These are phyloP conservation scores for Macrolepiota albuminosa DNA, from an alignment of 768 basidiomycete genomes.

Conservation along the genomic window DNA sequence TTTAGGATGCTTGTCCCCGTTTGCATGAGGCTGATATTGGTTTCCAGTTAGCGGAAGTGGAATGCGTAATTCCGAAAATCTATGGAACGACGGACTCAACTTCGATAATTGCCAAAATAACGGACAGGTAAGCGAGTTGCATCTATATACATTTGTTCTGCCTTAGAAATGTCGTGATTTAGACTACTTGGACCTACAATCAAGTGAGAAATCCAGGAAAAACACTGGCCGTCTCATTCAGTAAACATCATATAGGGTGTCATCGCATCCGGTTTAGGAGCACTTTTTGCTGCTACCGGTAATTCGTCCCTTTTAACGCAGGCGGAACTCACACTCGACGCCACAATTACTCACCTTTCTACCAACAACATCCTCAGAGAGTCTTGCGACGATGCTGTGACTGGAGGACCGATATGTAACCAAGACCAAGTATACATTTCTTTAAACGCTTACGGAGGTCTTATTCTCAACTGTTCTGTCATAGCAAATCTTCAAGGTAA, in stretches of 20 bases:
- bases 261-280: conserved; percentile 48
- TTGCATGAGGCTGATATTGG: background rate
- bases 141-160: background rate
- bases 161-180: background rate
- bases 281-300: conserved; percentile 36
- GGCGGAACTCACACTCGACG: conserved; percentile 50
- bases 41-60: conserved; percentile 34
- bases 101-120: conserved; percentile 35
- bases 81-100: conserved; percentile 43
- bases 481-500: conserved; percentile 43
- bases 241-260: conserved; percentile 34
- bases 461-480: background rate
- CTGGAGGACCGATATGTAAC: conserved; percentile 37
- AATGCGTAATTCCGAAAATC: conserved; percentile 40
- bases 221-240: background rate
- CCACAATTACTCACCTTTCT: conserved; percentile 39
- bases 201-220: conserved; percentile 28
- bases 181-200: conserved; percentile 61
- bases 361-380: conserved; percentile 40
- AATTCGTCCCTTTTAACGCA: conserved; percentile 35
- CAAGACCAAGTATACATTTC: conserved; percentile 34
- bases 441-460: background rate
- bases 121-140: conserved; percentile 28
- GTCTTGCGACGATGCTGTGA: conserved; percentile 43
- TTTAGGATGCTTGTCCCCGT: background rate